Evolutionary conservation across 495 filamentous ascomycete genomes (phyloP).

Genomic region (Aspergillus diversus): DNA sequence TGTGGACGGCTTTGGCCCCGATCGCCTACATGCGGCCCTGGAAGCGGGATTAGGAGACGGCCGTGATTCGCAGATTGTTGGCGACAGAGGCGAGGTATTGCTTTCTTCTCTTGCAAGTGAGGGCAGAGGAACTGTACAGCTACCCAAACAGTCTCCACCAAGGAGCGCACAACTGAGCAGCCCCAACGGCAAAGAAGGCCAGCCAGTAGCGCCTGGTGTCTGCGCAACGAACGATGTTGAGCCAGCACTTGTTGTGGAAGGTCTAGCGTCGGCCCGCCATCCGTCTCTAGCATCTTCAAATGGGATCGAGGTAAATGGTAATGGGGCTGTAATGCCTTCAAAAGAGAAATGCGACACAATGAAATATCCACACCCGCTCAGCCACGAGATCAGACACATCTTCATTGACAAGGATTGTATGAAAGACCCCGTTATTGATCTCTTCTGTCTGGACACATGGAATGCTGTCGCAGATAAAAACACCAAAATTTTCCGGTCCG

Average conservation of each 20-base stretch:
- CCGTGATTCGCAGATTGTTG: slow-evolving; percentile 67
- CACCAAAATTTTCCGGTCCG: slow-evolving; percentile 86
- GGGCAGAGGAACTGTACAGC: slow-evolving; percentile 59
- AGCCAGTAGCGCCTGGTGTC: slow-evolving; percentile 54
- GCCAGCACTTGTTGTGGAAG: slow-evolving; percentile 22
- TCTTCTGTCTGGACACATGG: slow-evolving; percentile 89
- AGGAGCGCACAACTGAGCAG: slow-evolving; percentile 26
- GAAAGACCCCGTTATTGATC: slow-evolving; percentile 78
- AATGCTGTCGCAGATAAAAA: slow-evolving; percentile 89
- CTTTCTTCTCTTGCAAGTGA: slow-evolving; percentile 60
- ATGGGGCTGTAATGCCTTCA: slow-evolving; percentile 41
- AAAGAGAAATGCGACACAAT: slow-evolving; percentile 47
- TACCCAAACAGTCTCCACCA: slow-evolving; percentile 44
- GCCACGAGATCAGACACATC: slow-evolving; percentile 68
- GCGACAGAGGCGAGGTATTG: slow-evolving; percentile 66
- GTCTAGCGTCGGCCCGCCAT: slow-evolving; percentile 57
- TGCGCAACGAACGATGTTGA: slow-evolving; percentile 36
- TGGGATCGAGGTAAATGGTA: slow-evolving; percentile 81
- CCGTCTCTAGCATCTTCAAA: slow-evolving; percentile 67
- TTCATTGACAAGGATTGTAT: slow-evolving; percentile 71
- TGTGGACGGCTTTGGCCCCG: slow-evolving; percentile 73
- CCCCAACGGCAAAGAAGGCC: slow-evolving; percentile 36
- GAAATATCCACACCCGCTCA: slow-evolving; percentile 57
- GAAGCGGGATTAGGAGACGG: slow-evolving; percentile 58
- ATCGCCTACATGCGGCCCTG: slow-evolving; percentile 65